Evolutionary conservation across 1,284 basidiomycete species (phyloP).

Genomic region (Meripilus lineatus): DNA sequence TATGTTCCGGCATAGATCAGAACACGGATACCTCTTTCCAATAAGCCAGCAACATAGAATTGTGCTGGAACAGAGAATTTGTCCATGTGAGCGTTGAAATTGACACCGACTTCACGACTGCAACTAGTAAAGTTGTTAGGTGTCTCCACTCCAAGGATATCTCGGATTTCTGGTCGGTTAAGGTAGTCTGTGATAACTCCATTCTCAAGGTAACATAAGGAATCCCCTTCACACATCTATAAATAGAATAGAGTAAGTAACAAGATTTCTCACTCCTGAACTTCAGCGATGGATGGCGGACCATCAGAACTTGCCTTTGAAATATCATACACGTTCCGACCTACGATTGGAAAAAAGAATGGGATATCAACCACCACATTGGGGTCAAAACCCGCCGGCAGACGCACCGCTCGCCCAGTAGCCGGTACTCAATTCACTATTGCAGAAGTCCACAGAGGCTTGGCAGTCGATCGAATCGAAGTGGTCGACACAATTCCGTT

Average conservation of each 20-base stretch:
- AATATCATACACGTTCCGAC: slow-evolving; percentile 67
- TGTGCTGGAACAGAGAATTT: slow-evolving; percentile 56
- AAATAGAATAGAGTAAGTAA: not conserved
- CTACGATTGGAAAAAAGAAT: slow-evolving; percentile 24
- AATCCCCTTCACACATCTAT: slow-evolving; percentile 44
- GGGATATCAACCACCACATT: not conserved
- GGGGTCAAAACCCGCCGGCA: not conserved
- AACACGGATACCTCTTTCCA: slow-evolving; percentile 69
- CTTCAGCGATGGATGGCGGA: no score
- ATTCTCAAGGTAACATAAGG: slow-evolving; percentile 55
- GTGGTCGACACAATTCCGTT: slow-evolving; percentile 43
- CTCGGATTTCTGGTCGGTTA: slow-evolving; percentile 49
- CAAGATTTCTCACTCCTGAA: no score
- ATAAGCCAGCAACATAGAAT: slow-evolving; percentile 63
- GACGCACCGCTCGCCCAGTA: slow-evolving; percentile 48
- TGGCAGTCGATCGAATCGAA: slow-evolving; percentile 60
- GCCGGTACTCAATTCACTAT: slow-evolving; percentile 44
- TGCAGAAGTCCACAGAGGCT: slow-evolving; percentile 62
- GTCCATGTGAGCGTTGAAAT: slow-evolving; percentile 51
- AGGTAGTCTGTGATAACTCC: slow-evolving; percentile 48
- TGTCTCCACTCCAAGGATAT: slow-evolving; percentile 54
- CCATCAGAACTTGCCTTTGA: slow-evolving; percentile 43
- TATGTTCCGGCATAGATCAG: slow-evolving; percentile 78
- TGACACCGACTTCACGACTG: slow-evolving; percentile 42
- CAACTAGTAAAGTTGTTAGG: slow-evolving; percentile 54